These are phyloP conservation scores for Trichocladium antarcticum DNA, from an alignment of 495 filamentous ascomycete genomes.

Conservation along the genomic window DNA sequence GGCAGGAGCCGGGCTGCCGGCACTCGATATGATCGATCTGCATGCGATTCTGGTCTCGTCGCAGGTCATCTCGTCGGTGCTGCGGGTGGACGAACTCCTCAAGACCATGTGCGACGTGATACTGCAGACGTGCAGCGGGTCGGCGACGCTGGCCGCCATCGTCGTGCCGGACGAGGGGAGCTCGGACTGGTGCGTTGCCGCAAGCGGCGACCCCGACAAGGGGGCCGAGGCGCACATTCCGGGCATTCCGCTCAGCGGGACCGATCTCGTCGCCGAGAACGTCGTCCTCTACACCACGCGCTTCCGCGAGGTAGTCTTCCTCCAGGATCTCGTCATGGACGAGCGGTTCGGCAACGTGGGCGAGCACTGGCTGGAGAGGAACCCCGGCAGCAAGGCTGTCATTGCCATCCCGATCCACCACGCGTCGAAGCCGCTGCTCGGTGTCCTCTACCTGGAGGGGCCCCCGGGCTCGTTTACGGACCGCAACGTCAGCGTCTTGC, in stretches of 20 bases:
- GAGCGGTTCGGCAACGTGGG: constrained; percentile 77
- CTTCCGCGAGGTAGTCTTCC: constrained; percentile 72
- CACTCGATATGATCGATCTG: constrained; percentile 74
- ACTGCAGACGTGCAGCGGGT: constrained; percentile 68
- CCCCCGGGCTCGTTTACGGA: constrained; percentile 79
- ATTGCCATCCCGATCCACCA: constrained; percentile 81
- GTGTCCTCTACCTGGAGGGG: constrained; percentile 78
- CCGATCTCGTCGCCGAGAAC: constrained; percentile 55
- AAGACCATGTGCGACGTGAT: constrained; percentile 88
- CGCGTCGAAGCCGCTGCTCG: constrained; percentile 60
- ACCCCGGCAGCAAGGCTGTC: constrained; percentile 61
- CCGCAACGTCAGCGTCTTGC: constrained; percentile 72
- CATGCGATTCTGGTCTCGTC: constrained; percentile 78
- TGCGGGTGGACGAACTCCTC: constrained; percentile 72
- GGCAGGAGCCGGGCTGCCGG: constrained; percentile 41
- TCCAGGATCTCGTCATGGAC: constrained; percentile 71
- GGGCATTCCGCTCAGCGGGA: constrained; percentile 56
- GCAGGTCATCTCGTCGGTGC: constrained; percentile 81
- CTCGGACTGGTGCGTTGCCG: constrained; percentile 51
- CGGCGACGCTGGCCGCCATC: constrained; percentile 68
- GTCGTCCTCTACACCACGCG: constrained; percentile 73
- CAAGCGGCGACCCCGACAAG: constrained; percentile 57
- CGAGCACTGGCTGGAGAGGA: constrained; percentile 55
- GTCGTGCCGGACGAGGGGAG: constrained; percentile 32
- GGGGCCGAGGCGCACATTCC: constrained; percentile 51